Percentiles rank a stretch among this genome's conserved stretches.
phyloP scores from a whole-genome alignment of 2,329 filamentous ascomycete species.

The Aureobasidium mangrovei region DNA sequence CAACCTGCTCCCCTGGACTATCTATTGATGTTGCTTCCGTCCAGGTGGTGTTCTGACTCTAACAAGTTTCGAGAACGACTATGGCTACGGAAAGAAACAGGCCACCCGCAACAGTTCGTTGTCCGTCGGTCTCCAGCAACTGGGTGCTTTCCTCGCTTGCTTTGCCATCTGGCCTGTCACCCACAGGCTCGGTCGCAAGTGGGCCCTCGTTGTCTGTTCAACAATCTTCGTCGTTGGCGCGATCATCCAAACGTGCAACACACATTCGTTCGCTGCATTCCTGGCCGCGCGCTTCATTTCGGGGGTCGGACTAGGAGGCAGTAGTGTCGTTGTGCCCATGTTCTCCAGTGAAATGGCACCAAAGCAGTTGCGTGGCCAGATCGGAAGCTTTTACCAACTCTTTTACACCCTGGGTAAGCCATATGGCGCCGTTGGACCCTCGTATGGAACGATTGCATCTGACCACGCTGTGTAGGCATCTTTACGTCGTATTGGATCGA shows the following conservation, averaged over 20 bases:
- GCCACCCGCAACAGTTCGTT: constrained; percentile 37
- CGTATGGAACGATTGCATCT: background rate
- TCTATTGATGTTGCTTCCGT: background rate
- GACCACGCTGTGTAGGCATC: constrained; percentile 25
- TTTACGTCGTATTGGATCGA: constrained; percentile 47
- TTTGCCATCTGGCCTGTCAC: constrained; percentile 42
- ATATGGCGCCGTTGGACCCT: no score
- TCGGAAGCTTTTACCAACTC: constrained; percentile 45
- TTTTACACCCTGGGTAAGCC: constrained; percentile 38
- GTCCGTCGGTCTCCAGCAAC: constrained; percentile 43
- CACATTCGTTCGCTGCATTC: constrained; percentile 36
- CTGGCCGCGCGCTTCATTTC: constrained; percentile 41
- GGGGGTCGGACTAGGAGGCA: constrained; percentile 42
- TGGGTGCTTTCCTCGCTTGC: constrained; percentile 45
- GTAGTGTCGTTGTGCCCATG: constrained; percentile 36
- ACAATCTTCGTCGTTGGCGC: constrained; percentile 33
- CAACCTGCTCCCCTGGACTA: background rate
- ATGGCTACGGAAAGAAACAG: constrained; percentile 32
- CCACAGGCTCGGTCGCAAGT: constrained; percentile 37
- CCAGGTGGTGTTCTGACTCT: constrained; percentile 39
- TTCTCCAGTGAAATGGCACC: constrained; percentile 35
- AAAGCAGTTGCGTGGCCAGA: constrained; percentile 38
- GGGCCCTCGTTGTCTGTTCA: constrained; percentile 38
- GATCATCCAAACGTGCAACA: constrained; percentile 41
- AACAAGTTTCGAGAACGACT: constrained; percentile 35